A percentile compares a stretch with the other conserved stretches of the same genome.
These are phyloP conservation scores for Caloboletus firmus DNA, from an alignment of 1,284 basidiomycete genomes.

Conservation along the genomic window DNA sequence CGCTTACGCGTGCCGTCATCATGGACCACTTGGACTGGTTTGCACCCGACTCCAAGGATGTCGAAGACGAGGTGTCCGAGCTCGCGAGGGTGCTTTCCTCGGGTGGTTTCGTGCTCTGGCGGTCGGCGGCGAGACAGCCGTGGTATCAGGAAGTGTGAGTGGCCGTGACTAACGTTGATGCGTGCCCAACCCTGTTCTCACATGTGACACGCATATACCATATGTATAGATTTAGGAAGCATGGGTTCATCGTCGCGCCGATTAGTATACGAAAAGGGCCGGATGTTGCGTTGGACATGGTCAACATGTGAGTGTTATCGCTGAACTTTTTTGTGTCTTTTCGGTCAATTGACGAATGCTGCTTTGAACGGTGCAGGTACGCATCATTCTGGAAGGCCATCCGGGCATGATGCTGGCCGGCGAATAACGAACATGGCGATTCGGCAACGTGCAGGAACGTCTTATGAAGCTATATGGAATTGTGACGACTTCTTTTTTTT, in stretches of 20 bases:
- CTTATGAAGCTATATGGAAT: neutral
- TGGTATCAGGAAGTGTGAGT: conserved; percentile 71
- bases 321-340: neutral
- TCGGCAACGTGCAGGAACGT: neutral
- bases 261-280: conserved; percentile 45
- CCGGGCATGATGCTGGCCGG: conserved; percentile 18
- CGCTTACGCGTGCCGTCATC: conserved; percentile 65
- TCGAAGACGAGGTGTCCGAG: conserved; percentile 63
- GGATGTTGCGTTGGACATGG: conserved; percentile 55
- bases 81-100: conserved; percentile 60
- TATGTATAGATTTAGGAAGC: conserved; percentile 39
- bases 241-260: conserved; percentile 49
- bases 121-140: conserved; percentile 68
- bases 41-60: conserved; percentile 55
- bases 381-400: conserved; percentile 36
- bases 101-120: conserved; percentile 70
- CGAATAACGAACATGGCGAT: neutral
- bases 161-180: neutral
- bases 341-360: neutral
- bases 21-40: conserved; percentile 88
- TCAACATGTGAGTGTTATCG: conserved; percentile 54
- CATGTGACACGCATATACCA: too few species aligned
- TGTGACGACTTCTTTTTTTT: neutral
- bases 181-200: neutral
- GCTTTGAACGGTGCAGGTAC: conserved; percentile 20